Evolutionary conservation across 2,329 filamentous ascomycete species (phyloP).

Genomic region (Talaromyces rugulosus): DNA sequence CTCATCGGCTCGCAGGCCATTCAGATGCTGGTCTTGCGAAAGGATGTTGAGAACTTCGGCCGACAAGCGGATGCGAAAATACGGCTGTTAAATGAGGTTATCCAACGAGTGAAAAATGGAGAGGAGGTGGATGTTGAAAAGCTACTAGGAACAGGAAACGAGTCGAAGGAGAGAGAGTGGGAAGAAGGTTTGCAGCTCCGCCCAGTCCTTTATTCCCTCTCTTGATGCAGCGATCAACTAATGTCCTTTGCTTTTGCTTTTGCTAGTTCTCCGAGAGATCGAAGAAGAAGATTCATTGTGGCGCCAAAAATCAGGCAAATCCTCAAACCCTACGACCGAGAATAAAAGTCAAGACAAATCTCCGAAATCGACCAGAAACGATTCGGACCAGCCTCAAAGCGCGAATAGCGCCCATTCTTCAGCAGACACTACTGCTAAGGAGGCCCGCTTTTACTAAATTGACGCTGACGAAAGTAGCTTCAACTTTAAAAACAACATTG

Average conservation of each 20-base stretch:
- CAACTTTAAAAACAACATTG: not conserved
- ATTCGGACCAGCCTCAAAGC: not conserved
- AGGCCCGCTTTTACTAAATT: conserved; percentile 5
- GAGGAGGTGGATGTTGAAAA: conserved; percentile 78
- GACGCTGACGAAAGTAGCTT: not conserved
- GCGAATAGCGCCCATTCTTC: not conserved
- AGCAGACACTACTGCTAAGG: not conserved
- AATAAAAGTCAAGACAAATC: not conserved
- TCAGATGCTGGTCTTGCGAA: conserved; percentile 77
- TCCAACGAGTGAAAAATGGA: conserved; percentile 43
- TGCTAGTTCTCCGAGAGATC: conserved; percentile 36
- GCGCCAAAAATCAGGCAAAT: conserved; percentile 24
- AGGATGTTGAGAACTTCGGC: conserved; percentile 67
- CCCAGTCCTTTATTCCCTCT: conserved; percentile 4
- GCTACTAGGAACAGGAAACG: conserved; percentile 72
- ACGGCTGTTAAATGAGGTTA: conserved; percentile 63
- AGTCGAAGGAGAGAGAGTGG: conserved; percentile 76
- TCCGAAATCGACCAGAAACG: not conserved
- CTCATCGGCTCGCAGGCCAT: conserved; percentile 95
- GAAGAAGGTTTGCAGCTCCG: conserved; percentile 60
- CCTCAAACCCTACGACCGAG: not conserved
- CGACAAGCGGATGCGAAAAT: conserved; percentile 78
- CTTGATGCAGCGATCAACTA: not conserved
- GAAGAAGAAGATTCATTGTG: conserved; percentile 37
- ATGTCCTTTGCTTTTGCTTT: not conserved